Evolutionary conservation across 176 grass and related monocot genomes (phyloP), one percentile per base, ranked within the genome.

Genomic region (Hsuehochloa calcarea): DNA sequence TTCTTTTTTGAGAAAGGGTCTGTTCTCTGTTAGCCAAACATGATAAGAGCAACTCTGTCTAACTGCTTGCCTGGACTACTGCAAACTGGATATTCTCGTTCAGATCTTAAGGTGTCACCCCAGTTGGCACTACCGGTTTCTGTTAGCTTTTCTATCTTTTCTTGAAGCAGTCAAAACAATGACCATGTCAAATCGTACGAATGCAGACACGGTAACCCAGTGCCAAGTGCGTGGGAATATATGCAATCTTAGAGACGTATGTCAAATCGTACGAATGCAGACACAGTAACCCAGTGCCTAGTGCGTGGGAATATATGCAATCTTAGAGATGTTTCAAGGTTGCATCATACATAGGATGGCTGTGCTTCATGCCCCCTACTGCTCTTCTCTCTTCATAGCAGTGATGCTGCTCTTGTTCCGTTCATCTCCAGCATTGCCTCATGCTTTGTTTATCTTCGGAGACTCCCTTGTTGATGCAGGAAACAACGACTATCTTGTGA

Each of bases 401-500:
- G 6, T 67, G 38, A 47, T 89, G 26, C 64, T 92, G 74, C 40
- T 98, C 62, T 10, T 83, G 85, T 40, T 75, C 37, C 55, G 61
- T 51, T 50, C 85, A 17, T 87, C 60, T 66, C 68, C 86, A 27
- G 82, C 91, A 72, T 62, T 73, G 47, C 58, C 77, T 70, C 83
- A 86, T 9, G 59, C 87, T 29, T 87, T 89, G 66, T 94, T 98
- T 82, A 87, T 98, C 79, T 92, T 95, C 71, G 96, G 96, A n/a
- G 96, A 98, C 83, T 98, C 96, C 49, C 91, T 94, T 78, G 96
- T 89, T 17, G 93, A 98, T 80, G 83, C 81, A 14, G 96, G 96
- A 20, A 98, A 95, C 89, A 95, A 94, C 13, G 88, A 98, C 91
- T 95, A 94, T 16, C 84, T 98, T 7, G 81, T 98, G 68, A 94